These are phyloP conservation scores for Bruguiera parviflora DNA, from an alignment of 345 rosid species.

Conservation along the genomic window DNA sequence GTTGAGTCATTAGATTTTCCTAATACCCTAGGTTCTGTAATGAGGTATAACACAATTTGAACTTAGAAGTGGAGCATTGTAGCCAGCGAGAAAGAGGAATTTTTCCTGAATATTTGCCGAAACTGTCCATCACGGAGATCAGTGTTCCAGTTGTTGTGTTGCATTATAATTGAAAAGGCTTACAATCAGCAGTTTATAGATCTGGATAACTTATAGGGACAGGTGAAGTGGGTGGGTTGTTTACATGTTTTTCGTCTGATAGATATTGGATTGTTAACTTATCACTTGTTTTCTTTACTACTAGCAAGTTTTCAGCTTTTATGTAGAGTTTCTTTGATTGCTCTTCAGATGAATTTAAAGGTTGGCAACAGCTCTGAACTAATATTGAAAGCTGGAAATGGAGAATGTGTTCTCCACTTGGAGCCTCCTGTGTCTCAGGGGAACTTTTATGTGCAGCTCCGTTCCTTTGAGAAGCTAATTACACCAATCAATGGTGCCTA, in stretches of 20 bases:
- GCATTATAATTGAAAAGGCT: too few species aligned
- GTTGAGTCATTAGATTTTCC: background rate
- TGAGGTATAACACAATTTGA: slow-evolving; percentile 6
- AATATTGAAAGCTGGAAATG: slow-evolving; percentile 40
- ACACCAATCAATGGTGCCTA: slow-evolving; percentile 92
- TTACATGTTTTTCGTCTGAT: too few species aligned
- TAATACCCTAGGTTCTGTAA: background rate
- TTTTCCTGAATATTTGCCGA: too few species aligned
- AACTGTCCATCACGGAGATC: too few species aligned
- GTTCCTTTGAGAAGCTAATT: slow-evolving; percentile 57
- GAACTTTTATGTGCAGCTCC: slow-evolving; percentile 42
- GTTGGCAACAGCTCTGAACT: slow-evolving; percentile 29
- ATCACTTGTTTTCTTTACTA: background rate
- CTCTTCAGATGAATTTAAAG: slow-evolving; percentile 41
- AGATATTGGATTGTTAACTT: background rate
- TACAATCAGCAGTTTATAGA: too few species aligned
- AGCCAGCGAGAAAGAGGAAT: background rate
- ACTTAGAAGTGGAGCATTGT: background rate
- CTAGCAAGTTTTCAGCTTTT: background rate
- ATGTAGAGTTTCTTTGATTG: background rate
- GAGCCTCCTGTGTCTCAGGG: slow-evolving; percentile 27
- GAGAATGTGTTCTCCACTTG: slow-evolving; percentile 48
- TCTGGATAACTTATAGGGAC: too few species aligned
- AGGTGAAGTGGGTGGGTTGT: too few species aligned
- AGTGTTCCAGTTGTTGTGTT: too few species aligned